Conservation (phyloP, 2,329 filamentous ascomycete species). For the Tolypocladium tundrense region DNA sequence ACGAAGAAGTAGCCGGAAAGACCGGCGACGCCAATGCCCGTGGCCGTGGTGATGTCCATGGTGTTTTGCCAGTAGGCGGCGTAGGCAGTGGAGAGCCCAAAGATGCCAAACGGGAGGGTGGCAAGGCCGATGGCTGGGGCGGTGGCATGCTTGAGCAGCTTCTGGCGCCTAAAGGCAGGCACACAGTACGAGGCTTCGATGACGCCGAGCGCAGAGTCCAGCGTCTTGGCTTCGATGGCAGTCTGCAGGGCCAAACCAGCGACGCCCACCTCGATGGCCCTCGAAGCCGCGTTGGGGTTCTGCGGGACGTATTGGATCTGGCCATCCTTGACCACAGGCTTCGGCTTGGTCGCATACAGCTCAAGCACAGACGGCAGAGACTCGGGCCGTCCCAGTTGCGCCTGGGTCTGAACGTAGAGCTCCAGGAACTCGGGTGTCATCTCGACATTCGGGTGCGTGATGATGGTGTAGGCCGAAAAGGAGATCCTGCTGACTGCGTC, state of each 20-base stretch:
- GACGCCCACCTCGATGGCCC: constrained; percentile 60
- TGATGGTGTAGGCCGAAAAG: constrained; percentile 54
- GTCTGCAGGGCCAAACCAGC: constrained; percentile 67
- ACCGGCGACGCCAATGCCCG: constrained; percentile 67
- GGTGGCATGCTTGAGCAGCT: constrained; percentile 54
- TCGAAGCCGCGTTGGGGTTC: constrained; percentile 58
- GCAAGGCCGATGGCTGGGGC: constrained; percentile 47
- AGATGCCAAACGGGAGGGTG: constrained; percentile 58
- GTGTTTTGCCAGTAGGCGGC: constrained; percentile 43
- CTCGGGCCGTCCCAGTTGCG: constrained; percentile 60
- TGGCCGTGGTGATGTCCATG: constrained; percentile 69
- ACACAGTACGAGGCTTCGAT: constrained; percentile 60
- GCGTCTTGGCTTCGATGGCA: constrained; percentile 69
- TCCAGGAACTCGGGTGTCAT: constrained; percentile 65
- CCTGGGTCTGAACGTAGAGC: constrained; percentile 67
- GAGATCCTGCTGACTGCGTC: constrained; percentile 43
- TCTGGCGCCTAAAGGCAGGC: constrained; percentile 55
- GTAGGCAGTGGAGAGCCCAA: constrained; percentile 51
- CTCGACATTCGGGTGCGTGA: constrained; percentile 67
- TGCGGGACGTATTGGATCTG: constrained; percentile 49
- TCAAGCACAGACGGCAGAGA: constrained; percentile 71
- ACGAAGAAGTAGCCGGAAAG: constrained; percentile 76
- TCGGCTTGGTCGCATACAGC: constrained; percentile 75
- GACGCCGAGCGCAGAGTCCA: constrained; percentile 67
- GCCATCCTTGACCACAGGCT: constrained; percentile 50